Evolutionary conservation across 345 rosid genomes (phyloP).

Genomic region (Geranium brycei): DNA sequence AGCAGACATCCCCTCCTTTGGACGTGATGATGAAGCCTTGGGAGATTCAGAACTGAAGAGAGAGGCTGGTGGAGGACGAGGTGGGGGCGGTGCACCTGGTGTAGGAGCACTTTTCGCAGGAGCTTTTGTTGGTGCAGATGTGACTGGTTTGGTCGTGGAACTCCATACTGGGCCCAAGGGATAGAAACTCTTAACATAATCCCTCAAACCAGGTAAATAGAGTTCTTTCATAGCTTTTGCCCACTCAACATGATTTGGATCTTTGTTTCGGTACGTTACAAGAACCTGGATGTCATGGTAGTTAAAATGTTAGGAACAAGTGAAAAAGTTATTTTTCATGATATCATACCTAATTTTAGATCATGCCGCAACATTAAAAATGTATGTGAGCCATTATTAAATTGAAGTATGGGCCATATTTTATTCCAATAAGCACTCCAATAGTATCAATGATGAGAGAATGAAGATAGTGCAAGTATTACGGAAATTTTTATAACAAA

Average conservation of each 20-base stretch:
- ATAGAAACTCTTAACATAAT: constrained; percentile 70
- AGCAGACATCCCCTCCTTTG: constrained; percentile 84
- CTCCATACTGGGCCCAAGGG: constrained; percentile 95
- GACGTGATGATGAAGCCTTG: constrained; percentile 61
- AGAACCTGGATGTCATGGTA: constrained; percentile 40
- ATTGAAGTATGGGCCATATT: too few species aligned
- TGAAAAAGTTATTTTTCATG: not conserved
- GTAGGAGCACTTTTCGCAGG: constrained; percentile 16
- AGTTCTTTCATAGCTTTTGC: constrained; percentile 94
- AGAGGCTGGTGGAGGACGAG: constrained; percentile 57
- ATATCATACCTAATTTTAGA: too few species aligned
- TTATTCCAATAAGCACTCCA: not conserved
- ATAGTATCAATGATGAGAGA: not conserved
- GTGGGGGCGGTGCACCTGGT: constrained; percentile 29
- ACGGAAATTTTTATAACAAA: not conserved
- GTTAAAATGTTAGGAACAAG: constrained; percentile 13
- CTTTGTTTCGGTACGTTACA: constrained; percentile 73
- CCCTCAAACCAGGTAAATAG: constrained; percentile 81
- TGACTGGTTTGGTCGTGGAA: constrained; percentile 39
- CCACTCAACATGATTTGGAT: constrained; percentile 89
- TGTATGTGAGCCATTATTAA: not conserved
- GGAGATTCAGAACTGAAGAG: constrained; percentile 61
- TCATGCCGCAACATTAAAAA: too few species aligned
- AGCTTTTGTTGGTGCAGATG: constrained; percentile 43
- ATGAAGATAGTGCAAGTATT: not conserved